Conservation (phyloP, 140 eudicot genomes). For the Bidens hawaiensis region DNA sequence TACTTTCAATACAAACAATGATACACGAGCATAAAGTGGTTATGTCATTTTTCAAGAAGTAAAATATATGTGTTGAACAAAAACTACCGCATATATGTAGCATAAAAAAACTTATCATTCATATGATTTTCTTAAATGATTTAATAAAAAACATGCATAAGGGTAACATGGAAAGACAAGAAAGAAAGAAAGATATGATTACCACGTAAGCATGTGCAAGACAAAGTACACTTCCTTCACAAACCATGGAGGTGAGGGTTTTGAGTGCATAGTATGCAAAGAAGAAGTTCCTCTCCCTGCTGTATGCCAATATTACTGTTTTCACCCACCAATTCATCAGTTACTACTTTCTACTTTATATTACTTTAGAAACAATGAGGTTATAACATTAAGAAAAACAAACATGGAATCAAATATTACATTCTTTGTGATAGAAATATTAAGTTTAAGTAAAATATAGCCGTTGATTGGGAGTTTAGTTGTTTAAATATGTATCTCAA, state of each 20-base stretch:
- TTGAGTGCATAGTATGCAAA: slow-evolving; percentile 59
- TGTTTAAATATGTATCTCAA: neutral
- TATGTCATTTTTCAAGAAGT: too few species aligned
- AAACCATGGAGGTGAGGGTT: slow-evolving; percentile 63
- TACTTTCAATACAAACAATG: too few species aligned
- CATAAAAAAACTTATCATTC: too few species aligned
- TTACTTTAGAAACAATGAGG: neutral
- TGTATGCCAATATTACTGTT: slow-evolving; percentile 62
- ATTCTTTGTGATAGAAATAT: neutral
- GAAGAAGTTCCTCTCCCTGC: slow-evolving; percentile 49
- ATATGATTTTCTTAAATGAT: too few species aligned
- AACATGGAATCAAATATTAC: neutral
- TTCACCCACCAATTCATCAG: slow-evolving; percentile 17
- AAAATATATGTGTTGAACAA: too few species aligned
- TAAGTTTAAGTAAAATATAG: neutral
- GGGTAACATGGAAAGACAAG: neutral
- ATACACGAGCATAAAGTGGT: too few species aligned
- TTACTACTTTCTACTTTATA: slow-evolving; percentile 9
- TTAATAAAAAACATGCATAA: too few species aligned
- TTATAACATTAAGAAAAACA: neutral
- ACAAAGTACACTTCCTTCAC: slow-evolving; percentile 79
- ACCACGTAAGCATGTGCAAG: slow-evolving; percentile 88
- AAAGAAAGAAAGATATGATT: neutral
- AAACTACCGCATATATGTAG: too few species aligned
- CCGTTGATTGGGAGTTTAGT: neutral